Evolutionary conservation across 2,329 filamentous ascomycete species (phyloP).

Genomic region (Keithomyces neogunnii): DNA sequence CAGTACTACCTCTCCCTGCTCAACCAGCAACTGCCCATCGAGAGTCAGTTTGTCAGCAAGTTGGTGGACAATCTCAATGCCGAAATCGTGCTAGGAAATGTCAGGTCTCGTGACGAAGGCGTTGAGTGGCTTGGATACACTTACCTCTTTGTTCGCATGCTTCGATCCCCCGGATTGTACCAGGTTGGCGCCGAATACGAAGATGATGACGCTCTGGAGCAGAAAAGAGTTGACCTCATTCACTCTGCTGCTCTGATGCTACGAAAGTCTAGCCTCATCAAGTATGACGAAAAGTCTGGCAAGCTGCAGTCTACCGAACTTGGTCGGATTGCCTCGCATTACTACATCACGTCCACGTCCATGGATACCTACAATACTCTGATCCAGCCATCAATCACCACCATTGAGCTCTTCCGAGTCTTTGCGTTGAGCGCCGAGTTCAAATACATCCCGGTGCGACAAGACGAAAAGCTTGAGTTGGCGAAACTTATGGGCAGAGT

Average conservation of each 20-base stretch:
- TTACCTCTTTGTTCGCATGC: conserved; percentile 95
- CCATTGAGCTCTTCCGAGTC: conserved; percentile 92
- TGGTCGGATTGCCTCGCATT: conserved; percentile 91
- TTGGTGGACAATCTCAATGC: conserved; percentile 95
- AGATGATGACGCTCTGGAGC: conserved; percentile 81
- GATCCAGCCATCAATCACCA: conserved; percentile 84
- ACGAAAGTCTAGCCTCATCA: conserved; percentile 80
- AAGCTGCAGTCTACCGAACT: conserved; percentile 86
- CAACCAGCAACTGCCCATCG: conserved; percentile 95
- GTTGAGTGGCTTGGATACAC: conserved; percentile 99
- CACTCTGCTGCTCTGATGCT: conserved; percentile 86
- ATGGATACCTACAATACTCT: conserved; percentile 97
- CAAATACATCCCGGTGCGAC: conserved; percentile 95
- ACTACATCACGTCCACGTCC: conserved; percentile 93
- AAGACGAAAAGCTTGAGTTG: conserved; percentile 94
- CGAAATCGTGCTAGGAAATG: conserved; percentile 88
- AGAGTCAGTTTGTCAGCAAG: conserved; percentile 90
- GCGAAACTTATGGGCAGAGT: conserved; percentile 85
- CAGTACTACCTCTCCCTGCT: conserved; percentile 95
- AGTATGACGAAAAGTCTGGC: conserved; percentile 91
- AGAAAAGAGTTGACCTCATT: conserved; percentile 94
- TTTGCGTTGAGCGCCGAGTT: conserved; percentile 96
- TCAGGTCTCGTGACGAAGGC: conserved; percentile 84
- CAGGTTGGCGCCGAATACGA: conserved; percentile 95
- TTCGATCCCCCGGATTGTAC: conserved; percentile 88